Base-by-base conservation (phyloP, 2,329 filamentous ascomycete species). In the Calcarisporium arbuscula region DNA sequence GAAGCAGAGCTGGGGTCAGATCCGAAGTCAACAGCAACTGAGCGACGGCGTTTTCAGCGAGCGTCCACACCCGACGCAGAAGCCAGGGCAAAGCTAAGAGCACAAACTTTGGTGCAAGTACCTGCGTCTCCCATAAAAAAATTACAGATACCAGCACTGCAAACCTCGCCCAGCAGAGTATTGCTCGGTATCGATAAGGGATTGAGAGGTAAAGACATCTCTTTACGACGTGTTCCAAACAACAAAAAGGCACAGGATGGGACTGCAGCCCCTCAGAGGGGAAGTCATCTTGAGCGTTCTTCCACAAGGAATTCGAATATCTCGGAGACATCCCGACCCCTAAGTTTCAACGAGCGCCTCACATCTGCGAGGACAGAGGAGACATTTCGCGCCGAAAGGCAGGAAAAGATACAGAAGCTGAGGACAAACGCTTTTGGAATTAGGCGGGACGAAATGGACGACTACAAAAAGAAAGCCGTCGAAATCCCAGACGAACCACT, bases 121-220 rank as follows among this genome's bases (percentile, higher is more conserved):
- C 87, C 87, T 2, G 77, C 74, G 4, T 82, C 78, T 8, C 76
- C 88, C 1, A 83, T 90, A 5, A 81, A 71, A 62, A 57, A 77
- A 64, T 46, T 67, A 48, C 60, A 69, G 56, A 58, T 65, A 11
- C 53, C 60, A 1, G 53, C 67, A 2, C 65, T 74, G 11, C 80
- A 78, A 22, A 77, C 72, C 18, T 95, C 89, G 2, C 90, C 92
- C 1, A 82, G 82, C 34, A 73, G 89, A 40, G 75, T 92, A 11
- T 61, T 87, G 14, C 59, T 96, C 12, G 90, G 92, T 5, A 94
- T 96, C 42, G 89, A 95, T 60, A 94, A 94, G 55, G 88, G 87
- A 1, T 64, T 89, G 22, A 82, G 72, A 48, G 88, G 82, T 3
- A 77, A 77, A 39, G 87, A 95, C 49, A 71, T 96, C 20, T 95